Evolutionary conservation across 2,329 filamentous ascomycete species (phyloP).

Genomic region (Penicillium sp.): DNA sequence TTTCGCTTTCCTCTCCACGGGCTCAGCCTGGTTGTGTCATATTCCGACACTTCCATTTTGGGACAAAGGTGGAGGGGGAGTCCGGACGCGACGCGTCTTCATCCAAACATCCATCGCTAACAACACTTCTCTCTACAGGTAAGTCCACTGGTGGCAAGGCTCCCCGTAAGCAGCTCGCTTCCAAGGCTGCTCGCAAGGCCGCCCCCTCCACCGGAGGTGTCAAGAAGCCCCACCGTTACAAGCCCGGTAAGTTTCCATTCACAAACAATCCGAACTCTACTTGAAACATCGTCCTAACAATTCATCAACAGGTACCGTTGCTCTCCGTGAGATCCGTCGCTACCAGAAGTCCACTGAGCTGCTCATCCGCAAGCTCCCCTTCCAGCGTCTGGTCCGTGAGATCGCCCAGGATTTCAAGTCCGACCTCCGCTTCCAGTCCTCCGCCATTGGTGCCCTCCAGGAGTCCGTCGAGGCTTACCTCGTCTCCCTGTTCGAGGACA

Average conservation of each 20-base stretch:
- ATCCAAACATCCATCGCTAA: conserved; percentile 28
- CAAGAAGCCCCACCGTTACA: conserved; percentile 93
- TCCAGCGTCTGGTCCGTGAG: conserved; percentile 96
- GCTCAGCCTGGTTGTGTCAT: neutral
- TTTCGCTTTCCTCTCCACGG: conserved; percentile 22
- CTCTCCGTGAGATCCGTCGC: conserved; percentile 96
- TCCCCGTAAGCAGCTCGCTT: conserved; percentile 93
- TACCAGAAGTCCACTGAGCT: conserved; percentile 99
- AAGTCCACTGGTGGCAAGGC: conserved; percentile 78
- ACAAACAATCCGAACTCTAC: neutral
- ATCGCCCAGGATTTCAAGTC: conserved; percentile 96
- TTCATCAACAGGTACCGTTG: conserved; percentile 71
- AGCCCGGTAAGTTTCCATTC: conserved; percentile 67
- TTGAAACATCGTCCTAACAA: conserved; percentile 33
- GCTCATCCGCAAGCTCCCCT: conserved; percentile 94
- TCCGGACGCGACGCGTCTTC: conserved; percentile 22
- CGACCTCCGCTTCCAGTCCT: conserved; percentile 96
- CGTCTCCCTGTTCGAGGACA: conserved; percentile 97
- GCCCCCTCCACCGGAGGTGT: conserved; percentile 95
- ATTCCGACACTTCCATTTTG: neutral
- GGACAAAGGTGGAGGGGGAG: neutral
- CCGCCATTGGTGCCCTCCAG: conserved; percentile 94
- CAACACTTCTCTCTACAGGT: conserved; percentile 55
- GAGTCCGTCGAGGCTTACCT: conserved; percentile 99
- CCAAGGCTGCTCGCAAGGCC: conserved; percentile 98